A percentile compares a stretch with the other conserved stretches of the same genome.
These are phyloP conservation scores for Pisolithus orientalis DNA, from an alignment of 768 basidiomycete species.

Conservation along the genomic window DNA sequence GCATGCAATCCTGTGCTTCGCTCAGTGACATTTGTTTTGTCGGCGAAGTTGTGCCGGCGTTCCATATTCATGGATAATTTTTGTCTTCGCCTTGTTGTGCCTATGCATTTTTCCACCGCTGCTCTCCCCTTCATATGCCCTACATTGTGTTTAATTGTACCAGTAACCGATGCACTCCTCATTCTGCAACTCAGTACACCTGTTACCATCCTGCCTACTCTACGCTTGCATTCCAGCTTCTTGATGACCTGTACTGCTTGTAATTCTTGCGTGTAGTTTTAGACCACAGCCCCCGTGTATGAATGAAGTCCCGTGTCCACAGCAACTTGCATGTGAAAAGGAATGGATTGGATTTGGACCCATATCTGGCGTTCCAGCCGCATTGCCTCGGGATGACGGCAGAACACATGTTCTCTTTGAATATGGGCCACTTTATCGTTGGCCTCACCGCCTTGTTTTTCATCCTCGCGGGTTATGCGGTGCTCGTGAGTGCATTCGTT, in stretches of 20 bases:
- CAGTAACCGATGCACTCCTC: slow-evolving; percentile 14
- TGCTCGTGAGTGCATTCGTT: slow-evolving; percentile 60
- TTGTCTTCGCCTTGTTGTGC: slow-evolving; percentile 16
- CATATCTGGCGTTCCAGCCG: not conserved
- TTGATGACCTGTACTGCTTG: slow-evolving; percentile 12
- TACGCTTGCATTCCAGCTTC: slow-evolving; percentile 9
- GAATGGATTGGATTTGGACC: too few relatives aligned
- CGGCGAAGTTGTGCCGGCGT: slow-evolving; percentile 9
- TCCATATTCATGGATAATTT: slow-evolving; percentile 15
- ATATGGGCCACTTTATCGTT: slow-evolving; percentile 45
- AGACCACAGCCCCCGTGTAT: slow-evolving; percentile 11
- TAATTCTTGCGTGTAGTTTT: slow-evolving; percentile 19
- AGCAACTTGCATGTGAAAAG: too few relatives aligned
- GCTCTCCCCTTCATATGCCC: slow-evolving; percentile 7
- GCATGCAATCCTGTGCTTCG: not conserved
- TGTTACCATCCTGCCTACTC: slow-evolving; percentile 9
- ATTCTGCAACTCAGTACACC: slow-evolving; percentile 11
- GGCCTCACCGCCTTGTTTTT: slow-evolving; percentile 46
- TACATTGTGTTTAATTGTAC: slow-evolving; percentile 28
- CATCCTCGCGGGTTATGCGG: slow-evolving; percentile 50
- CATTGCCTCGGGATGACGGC: slow-evolving; percentile 24
- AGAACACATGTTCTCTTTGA: slow-evolving; percentile 22
- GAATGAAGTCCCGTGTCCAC: slow-evolving; percentile 8
- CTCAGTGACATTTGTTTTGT: slow-evolving; percentile 6
- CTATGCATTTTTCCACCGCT: slow-evolving; percentile 14